Conservation (phyloP, 2,329 filamentous ascomycete species). For the Colletotrichum falcatum region DNA sequence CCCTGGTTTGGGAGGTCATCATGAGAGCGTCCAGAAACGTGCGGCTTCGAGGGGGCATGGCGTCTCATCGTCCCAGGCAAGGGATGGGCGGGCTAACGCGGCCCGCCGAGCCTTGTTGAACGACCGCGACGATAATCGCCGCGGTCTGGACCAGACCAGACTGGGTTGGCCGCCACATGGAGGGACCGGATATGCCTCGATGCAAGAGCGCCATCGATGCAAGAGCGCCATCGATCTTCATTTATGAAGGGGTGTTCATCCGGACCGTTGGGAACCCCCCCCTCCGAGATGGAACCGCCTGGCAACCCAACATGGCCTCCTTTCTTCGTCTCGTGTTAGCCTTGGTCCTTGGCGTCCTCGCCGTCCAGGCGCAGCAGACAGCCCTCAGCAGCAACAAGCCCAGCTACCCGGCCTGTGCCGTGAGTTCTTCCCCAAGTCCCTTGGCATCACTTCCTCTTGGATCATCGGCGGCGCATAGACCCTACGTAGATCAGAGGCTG, state of each 20-base stretch:
- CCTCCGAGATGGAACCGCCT: not conserved
- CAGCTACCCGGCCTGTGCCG: conserved; percentile 40
- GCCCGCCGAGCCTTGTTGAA: conserved; percentile 13
- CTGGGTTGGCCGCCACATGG: conserved; percentile 32
- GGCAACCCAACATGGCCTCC: conserved; percentile 25
- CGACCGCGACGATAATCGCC: not conserved
- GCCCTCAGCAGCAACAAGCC: conserved; percentile 15
- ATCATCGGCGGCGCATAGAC: not conserved
- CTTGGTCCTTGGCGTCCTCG: conserved; percentile 25
- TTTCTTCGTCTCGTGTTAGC: conserved; percentile 20
- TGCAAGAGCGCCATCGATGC: conserved; percentile 5
- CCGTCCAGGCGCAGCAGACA: conserved; percentile 21
- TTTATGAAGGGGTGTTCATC: conserved; percentile 33
- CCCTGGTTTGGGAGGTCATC: not conserved
- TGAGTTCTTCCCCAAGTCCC: conserved; percentile 37
- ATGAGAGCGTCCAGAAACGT: not conserved
- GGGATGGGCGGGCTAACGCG: conserved; percentile 9
- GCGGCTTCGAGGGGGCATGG: conserved; percentile 2
- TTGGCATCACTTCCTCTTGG: not conserved
- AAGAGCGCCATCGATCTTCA: conserved; percentile 9
- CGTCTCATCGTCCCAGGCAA: conserved; percentile 29
- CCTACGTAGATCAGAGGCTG: too few species aligned
- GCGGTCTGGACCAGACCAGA: not conserved
- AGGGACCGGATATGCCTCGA: conserved; percentile 6
- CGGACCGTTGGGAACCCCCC: conserved; percentile 2